Conservation (phyloP, 2,329 filamentous ascomycete species). For the Atkinsonella hypoxylon region DNA sequence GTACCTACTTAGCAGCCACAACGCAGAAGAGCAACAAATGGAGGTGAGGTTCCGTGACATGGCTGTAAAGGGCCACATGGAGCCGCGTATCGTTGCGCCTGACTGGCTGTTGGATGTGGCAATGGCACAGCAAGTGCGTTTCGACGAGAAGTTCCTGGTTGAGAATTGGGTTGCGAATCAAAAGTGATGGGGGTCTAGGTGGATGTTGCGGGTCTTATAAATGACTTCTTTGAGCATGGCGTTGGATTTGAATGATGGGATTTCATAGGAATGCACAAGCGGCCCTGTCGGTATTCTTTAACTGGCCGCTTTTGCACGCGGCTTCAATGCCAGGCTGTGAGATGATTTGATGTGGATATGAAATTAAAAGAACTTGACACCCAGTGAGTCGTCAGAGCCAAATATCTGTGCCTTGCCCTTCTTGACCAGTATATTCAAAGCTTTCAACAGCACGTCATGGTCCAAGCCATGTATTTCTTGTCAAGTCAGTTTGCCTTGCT, state of each 20-base stretch:
- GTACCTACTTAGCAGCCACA: slow-evolving; percentile 66
- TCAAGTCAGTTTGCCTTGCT: neutral
- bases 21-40: slow-evolving; percentile 54
- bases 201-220: slow-evolving; percentile 5
- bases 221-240: slow-evolving; percentile 10
- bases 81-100: slow-evolving; percentile 65
- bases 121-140: slow-evolving; percentile 74
- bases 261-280: neutral
- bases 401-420: slow-evolving; percentile 89
- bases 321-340: neutral
- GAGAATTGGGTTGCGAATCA: slow-evolving; percentile 27
- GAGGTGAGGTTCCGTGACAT: slow-evolving; percentile 74
- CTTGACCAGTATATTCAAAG: slow-evolving; percentile 73
- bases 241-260: neutral
- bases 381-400: slow-evolving; percentile 74
- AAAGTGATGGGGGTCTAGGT: slow-evolving; percentile 6
- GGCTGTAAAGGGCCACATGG: slow-evolving; percentile 66
- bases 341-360: neutral
- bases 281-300: neutral
- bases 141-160: slow-evolving; percentile 49
- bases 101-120: slow-evolving; percentile 88
- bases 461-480: slow-evolving; percentile 85
- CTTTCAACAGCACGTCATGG: slow-evolving; percentile 64
- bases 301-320: neutral
- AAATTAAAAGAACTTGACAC: slow-evolving; percentile 88